Base-by-base conservation (phyloP, 2,329 filamentous ascomycete species). In the Amesomyces nigricolor region DNA sequence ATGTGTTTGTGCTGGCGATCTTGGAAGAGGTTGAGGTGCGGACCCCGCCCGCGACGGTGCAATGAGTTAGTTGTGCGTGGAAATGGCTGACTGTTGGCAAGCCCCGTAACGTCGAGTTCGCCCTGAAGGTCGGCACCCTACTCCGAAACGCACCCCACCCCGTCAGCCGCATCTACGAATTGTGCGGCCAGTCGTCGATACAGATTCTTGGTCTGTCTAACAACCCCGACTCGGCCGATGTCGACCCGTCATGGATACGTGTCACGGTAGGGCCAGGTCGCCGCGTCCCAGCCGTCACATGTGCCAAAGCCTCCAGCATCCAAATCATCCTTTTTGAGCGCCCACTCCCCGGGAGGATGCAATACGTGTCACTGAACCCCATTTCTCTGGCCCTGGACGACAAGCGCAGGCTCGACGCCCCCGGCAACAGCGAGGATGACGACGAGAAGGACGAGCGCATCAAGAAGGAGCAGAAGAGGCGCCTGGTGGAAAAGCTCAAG, bases 311-410 rank as follows among this genome's bases (percentile, higher is more conserved):
- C 5, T 78, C 87, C 17, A 89, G 85, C 45, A 82, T 95, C 45
- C 94, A 99, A 68, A 81, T 96, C 44, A 88, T 97, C 56, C 78
- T 95, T 55, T 99, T 95, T 71, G 85, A 96, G 64, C 80, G 91
- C 46, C 94, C 94, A 0, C 81, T 87, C 54, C 92, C 94, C 0
- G 84, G 80, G 32, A 82, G 85, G 53, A 97, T 99, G 94, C 92
- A 99, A 71, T 99, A 97, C 70, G 87, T 97, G 63, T 99, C 94
- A 1, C 76, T 96, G 17, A 82, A 84, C 29, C 92, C 94, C 0
- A 97, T 99, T 50, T 86, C 91, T 0, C 78, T 99, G 42, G 91
- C 91, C 0, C 75, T 99, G 13, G 88, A 81, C 2, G 88, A 92
- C 66, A 90, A 92, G 64, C 73, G 73, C 13, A 38, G 70, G 67